phyloP scores from a whole-genome alignment of 2,329 filamentous ascomycete genomes.

The Epichloe glyceriae region DNA sequence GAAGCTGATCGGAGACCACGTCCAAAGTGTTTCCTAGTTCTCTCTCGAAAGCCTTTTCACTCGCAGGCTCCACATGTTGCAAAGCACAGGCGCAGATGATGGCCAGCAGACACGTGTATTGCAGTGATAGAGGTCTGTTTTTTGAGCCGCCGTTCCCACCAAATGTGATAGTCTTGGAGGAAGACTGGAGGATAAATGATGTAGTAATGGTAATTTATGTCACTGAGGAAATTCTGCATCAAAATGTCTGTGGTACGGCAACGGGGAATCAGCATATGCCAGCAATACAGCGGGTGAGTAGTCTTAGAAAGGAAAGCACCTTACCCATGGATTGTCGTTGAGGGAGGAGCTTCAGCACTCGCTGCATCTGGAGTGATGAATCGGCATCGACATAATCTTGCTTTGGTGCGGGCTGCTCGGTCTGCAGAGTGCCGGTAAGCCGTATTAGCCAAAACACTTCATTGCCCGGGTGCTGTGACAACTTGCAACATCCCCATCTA shows the following conservation, averaged over 20 bases:
- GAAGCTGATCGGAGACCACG: constrained; percentile 13
- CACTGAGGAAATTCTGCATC: constrained; percentile 16
- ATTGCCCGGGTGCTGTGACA: background rate
- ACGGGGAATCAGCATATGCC: background rate
- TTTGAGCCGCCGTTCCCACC: constrained; percentile 15
- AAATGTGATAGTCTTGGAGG: constrained; percentile 17
- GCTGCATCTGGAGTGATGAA: constrained; percentile 13
- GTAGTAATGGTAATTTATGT: constrained; percentile 22
- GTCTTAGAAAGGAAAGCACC: background rate
- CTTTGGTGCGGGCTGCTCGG: constrained; percentile 7
- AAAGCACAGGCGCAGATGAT: constrained; percentile 17
- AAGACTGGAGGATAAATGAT: constrained; percentile 19
- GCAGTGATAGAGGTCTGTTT: constrained; percentile 12
- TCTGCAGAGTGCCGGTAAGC: constrained; percentile 2
- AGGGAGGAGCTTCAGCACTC: constrained; percentile 14
- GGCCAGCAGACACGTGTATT: constrained; percentile 18
- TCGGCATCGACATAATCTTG: constrained; percentile 10
- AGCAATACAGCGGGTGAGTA: background rate
- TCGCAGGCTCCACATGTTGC: constrained; percentile 15
- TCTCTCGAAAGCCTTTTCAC: constrained; percentile 10
- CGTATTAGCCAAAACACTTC: background rate
- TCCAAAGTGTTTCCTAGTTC: constrained; percentile 11
- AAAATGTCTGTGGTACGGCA: constrained; percentile 13
- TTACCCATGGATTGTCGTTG: constrained; percentile 15
- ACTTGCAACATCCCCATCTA: too few relatives aligned